phyloP scores from a whole-genome alignment of 257 asterid genomes.

The Solanum medicagineum region DNA sequence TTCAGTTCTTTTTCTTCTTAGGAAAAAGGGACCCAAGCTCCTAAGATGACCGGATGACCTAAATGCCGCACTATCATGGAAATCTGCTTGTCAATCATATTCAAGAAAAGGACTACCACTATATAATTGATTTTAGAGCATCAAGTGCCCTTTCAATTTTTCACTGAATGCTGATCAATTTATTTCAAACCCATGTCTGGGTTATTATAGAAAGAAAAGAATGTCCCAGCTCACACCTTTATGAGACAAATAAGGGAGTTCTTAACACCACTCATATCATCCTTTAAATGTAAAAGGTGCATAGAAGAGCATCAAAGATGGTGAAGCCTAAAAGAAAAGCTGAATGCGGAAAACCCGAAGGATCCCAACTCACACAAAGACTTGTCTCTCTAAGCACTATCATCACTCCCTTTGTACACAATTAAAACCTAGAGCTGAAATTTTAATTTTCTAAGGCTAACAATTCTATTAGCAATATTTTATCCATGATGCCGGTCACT shows the following conservation, averaged over 20 bases:
- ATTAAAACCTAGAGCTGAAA: neutral
- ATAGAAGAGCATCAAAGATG: neutral
- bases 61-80: slow-evolving; percentile 19
- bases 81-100: slow-evolving; percentile 1
- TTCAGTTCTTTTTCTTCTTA: neutral
- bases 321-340: neutral
- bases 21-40: neutral
- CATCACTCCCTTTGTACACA: neutral
- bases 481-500: neutral
- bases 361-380: neutral
- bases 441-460: neutral
- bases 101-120: slow-evolving; percentile 14
- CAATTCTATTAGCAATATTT: neutral
- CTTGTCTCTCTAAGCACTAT: neutral
- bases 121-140: slow-evolving; percentile 18
- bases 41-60: slow-evolving; percentile 10
- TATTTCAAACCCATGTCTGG: neutral
- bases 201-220: neutral
- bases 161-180: neutral
- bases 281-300: neutral
- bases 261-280: neutral
- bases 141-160: neutral
- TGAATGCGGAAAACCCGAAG: neutral
- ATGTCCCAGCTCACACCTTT: neutral
- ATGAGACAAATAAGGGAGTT: neutral